Percentiles rank a stretch among this genome's conserved stretches.
phyloP scores from a whole-genome alignment of 2,329 filamentous ascomycete genomes.

The Fusarium vanettenii region DNA sequence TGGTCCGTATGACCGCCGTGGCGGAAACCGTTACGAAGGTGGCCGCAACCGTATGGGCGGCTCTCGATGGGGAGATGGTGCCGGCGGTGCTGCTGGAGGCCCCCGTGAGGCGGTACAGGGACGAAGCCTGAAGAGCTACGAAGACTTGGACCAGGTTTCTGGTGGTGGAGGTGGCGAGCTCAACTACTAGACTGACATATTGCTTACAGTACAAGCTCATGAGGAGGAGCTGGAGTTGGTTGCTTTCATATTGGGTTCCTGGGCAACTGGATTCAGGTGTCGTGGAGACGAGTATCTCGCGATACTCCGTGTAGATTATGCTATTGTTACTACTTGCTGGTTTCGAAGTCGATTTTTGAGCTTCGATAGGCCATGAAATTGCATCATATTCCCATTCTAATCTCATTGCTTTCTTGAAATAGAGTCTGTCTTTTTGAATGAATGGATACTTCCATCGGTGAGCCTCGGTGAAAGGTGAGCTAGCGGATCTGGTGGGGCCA shows the following conservation, averaged over 20 bases:
- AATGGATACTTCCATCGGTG: not conserved
- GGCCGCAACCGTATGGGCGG: slow-evolving; percentile 60
- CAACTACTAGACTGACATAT: slow-evolving; percentile 76
- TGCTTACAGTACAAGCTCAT: not conserved
- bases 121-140: slow-evolving; percentile 94
- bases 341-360: not conserved
- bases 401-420: not conserved
- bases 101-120: slow-evolving; percentile 93
- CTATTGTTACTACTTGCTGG: slow-evolving; percentile 15
- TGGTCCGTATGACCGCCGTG: slow-evolving; percentile 80
- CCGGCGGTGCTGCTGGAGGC: slow-evolving; percentile 81
- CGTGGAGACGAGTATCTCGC: not conserved
- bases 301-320: slow-evolving; percentile 39
- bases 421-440: too few species aligned
- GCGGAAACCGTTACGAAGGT: slow-evolving; percentile 64
- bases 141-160: slow-evolving; percentile 90
- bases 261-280: slow-evolving; percentile 18
- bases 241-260: slow-evolving; percentile 27
- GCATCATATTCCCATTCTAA: not conserved
- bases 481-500: not conserved
- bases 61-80: slow-evolving; percentile 79
- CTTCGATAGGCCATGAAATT: slow-evolving; percentile 7
- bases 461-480: slow-evolving; percentile 26
- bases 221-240: slow-evolving; percentile 27
- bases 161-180: slow-evolving; percentile 82